Evolutionary conservation across 768 basidiomycete genomes (phyloP).

Genomic region (Hypsizygus marmoreus): DNA sequence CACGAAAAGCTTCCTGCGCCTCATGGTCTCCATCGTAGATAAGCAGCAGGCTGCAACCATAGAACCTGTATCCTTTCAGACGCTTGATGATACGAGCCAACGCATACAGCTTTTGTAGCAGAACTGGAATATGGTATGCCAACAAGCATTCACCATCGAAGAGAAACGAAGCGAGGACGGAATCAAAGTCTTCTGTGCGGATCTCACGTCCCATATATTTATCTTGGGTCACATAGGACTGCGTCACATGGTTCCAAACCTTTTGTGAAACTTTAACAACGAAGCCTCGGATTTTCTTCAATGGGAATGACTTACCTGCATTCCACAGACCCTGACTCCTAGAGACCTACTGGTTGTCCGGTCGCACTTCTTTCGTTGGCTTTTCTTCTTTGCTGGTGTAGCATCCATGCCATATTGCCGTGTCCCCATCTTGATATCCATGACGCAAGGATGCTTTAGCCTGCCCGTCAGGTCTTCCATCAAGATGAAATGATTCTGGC

Average conservation of each 20-base stretch:
- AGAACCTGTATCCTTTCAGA: conserved; percentile 95
- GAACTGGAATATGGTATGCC: conserved; percentile 87
- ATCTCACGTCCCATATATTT: conserved; percentile 96
- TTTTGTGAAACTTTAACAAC: conserved; percentile 31
- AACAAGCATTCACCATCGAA: conserved; percentile 82
- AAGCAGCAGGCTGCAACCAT: conserved; percentile 93
- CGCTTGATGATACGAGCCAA: conserved; percentile 88
- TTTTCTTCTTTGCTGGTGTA: conserved; percentile 89
- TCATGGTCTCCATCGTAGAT: conserved; percentile 97
- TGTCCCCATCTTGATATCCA: conserved; percentile 99
- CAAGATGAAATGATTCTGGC: conserved; percentile 96
- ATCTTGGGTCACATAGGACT: conserved; percentile 89
- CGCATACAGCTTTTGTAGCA: conserved; percentile 91
- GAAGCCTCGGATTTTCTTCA: conserved; percentile 1
- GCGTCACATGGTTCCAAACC: conserved; percentile 90
- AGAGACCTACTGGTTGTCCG: conserved; percentile 89
- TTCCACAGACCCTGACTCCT: conserved; percentile 94
- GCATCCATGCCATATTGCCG: conserved; percentile 98
- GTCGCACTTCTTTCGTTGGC: conserved; percentile 98
- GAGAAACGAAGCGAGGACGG: conserved; percentile 81
- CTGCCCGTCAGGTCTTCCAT: conserved; percentile 98
- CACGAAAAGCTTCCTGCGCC: conserved; percentile 73
- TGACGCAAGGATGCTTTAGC: conserved; percentile 88
- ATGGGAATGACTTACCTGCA: conserved; percentile 78
- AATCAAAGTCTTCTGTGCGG: conserved; percentile 80